A percentile compares a stretch with the other conserved stretches of the same genome.
Conservation (phyloP, 148 eudicot genomes). For the Cornus controversa region DNA sequence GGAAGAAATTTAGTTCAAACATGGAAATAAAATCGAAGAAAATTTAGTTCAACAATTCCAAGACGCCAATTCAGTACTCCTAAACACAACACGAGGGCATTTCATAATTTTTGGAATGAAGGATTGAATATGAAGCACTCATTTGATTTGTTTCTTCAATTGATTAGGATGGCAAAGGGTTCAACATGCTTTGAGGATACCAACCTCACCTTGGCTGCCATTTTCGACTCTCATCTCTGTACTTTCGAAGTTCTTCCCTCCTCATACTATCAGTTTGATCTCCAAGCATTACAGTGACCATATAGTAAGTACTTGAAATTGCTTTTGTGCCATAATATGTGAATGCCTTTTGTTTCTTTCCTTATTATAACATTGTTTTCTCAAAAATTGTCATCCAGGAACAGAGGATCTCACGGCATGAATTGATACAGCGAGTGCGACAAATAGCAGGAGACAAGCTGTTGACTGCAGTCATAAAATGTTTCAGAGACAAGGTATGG, state of each 20-base stretch:
- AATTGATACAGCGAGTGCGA: conserved; percentile 44
- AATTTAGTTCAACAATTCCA: too few species aligned
- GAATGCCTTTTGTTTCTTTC: too few species aligned
- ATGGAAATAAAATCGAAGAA: too few species aligned
- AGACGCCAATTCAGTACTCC: too few species aligned
- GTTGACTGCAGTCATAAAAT: conserved; percentile 41
- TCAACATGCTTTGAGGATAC: conserved; percentile 23
- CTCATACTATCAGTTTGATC: conserved; percentile 23
- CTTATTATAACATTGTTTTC: background rate
- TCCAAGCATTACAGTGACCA: conserved; percentile 32
- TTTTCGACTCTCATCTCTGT: conserved; percentile 44
- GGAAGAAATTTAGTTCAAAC: too few species aligned
- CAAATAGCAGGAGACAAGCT: conserved; percentile 47
- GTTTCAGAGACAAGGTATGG: conserved; percentile 34
- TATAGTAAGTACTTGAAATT: conserved; percentile 26
- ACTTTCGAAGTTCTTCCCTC: conserved; percentile 48
- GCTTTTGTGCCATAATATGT: background rate
- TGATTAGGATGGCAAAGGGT: conserved; percentile 15
- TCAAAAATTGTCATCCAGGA: conserved; percentile 31
- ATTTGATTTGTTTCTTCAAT: too few species aligned
- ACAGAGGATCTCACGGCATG: conserved; percentile 46
- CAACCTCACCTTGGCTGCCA: conserved; percentile 71
- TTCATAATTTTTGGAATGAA: background rate
- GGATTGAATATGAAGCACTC: background rate
- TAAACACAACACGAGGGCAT: background rate